These are phyloP conservation scores for Aphanocladium album DNA, from an alignment of 2,329 filamentous ascomycete genomes.

Conservation along the genomic window DNA sequence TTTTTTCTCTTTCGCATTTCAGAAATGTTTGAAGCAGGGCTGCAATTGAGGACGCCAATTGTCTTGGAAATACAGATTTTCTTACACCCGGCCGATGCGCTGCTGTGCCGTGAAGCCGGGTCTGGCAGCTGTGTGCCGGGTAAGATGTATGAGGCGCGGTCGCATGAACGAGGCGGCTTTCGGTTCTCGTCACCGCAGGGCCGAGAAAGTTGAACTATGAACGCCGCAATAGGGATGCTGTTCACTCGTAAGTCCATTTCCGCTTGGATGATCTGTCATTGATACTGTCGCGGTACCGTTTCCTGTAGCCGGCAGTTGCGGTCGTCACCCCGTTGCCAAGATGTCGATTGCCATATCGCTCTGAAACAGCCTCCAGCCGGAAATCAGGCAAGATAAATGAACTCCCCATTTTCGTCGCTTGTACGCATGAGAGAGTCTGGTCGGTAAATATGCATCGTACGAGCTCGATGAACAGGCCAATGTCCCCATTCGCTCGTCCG, in stretches of 20 bases:
- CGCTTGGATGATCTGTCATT: background rate
- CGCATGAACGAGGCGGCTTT: background rate
- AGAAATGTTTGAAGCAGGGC: background rate
- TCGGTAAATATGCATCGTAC: background rate
- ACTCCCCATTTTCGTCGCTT: background rate
- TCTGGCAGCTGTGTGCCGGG: background rate
- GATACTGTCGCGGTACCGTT: background rate
- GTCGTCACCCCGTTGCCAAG: background rate
- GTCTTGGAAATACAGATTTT: background rate
- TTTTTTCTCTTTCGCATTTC: background rate
- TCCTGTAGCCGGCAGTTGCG: background rate
- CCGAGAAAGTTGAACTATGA: background rate
- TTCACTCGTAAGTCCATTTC: background rate
- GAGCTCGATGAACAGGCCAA: background rate
- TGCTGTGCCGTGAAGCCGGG: background rate
- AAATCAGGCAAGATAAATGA: background rate
- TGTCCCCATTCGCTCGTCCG: background rate
- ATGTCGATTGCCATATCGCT: background rate
- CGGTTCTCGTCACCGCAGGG: too few relatives aligned
- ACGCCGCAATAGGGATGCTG: too few relatives aligned
- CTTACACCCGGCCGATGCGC: background rate
- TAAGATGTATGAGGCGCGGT: background rate
- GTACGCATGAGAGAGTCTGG: background rate
- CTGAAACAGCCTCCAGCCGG: background rate
- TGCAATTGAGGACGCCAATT: background rate